These are phyloP conservation scores for Ceriops zippeliana DNA, from an alignment of 345 rosid genomes.

Conservation along the genomic window DNA sequence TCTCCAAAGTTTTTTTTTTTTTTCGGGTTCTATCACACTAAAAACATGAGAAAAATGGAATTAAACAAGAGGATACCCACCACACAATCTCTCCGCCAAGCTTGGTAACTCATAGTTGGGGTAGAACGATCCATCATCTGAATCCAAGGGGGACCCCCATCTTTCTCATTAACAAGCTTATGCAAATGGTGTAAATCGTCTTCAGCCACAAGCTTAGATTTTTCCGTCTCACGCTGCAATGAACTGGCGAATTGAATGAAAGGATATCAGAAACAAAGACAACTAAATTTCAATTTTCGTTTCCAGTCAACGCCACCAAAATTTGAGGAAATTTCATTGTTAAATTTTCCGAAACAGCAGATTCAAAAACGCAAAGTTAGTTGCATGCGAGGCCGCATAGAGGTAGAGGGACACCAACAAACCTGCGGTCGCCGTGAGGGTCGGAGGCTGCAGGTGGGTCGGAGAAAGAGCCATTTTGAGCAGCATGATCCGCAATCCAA, in stretches of 20 bases:
- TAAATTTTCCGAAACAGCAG: neutral
- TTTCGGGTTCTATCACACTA: neutral
- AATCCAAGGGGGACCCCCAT: conserved; percentile 96
- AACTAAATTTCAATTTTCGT: neutral
- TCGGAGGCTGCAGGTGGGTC: conserved; percentile 11
- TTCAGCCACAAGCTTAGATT: conserved; percentile 40
- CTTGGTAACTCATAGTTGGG: conserved; percentile 64
- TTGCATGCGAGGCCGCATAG: no score
- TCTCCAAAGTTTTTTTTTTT: neutral
- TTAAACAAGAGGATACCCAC: conserved; percentile 31
- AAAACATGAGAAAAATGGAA: neutral
- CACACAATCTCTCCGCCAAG: conserved; percentile 89
- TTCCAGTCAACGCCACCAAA: neutral
- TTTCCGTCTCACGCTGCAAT: conserved; percentile 30
- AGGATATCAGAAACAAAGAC: neutral
- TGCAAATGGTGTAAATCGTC: conserved; percentile 67
- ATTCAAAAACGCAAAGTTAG: neutral
- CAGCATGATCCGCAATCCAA: conserved; percentile 36
- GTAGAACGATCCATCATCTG: conserved; percentile 91
- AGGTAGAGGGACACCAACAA: conserved; percentile 10
- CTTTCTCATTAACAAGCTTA: conserved; percentile 77
- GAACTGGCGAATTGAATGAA: conserved; percentile 35
- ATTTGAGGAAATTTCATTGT: neutral
- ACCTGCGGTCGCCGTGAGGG: conserved; percentile 46
- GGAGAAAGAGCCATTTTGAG: conserved; percentile 21